These are phyloP conservation scores for Tricholoma sp. DNA, from an alignment of 768 basidiomycete genomes.

Conservation along the genomic window DNA sequence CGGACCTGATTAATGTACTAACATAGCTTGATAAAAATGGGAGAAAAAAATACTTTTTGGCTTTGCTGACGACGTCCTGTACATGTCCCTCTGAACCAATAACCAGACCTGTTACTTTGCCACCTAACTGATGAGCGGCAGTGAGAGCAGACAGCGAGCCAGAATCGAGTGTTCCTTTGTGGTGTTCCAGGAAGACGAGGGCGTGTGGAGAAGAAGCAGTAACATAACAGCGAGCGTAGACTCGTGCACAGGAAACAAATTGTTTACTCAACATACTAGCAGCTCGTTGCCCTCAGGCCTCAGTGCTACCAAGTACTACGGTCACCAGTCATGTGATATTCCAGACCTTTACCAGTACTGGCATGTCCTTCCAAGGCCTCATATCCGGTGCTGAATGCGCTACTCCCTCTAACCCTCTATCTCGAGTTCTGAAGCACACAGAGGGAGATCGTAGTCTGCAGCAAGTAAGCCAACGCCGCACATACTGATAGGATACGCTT, in stretches of 20 bases:
- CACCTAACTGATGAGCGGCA: slow-evolving; percentile 82
- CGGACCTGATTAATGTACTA: not conserved
- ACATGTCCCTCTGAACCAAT: slow-evolving; percentile 69
- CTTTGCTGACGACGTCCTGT: slow-evolving; percentile 59
- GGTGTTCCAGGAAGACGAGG: slow-evolving; percentile 88
- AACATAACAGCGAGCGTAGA: slow-evolving; percentile 46
- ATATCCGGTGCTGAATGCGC: slow-evolving; percentile 91
- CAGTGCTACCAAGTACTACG: no score
- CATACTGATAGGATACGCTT: not conserved
- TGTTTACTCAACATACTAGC: slow-evolving; percentile 18
- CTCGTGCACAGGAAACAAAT: slow-evolving; percentile 9
- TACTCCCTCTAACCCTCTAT: slow-evolving; percentile 76
- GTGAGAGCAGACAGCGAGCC: slow-evolving; percentile 87
- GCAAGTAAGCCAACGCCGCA: slow-evolving; percentile 45
- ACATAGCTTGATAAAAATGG: not conserved
- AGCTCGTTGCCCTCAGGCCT: no score
- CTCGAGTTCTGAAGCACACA: slow-evolving; percentile 85
- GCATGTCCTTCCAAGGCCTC: slow-evolving; percentile 75
- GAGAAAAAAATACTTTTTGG: slow-evolving; percentile 59
- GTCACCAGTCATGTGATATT: no score
- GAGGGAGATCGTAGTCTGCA: slow-evolving; percentile 87
- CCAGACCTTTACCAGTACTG: no score
- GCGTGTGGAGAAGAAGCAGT: slow-evolving; percentile 61
- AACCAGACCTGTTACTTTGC: slow-evolving; percentile 76
- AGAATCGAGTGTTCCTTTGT: slow-evolving; percentile 73